Evolutionary conservation across 2,329 filamentous ascomycete genomes (phyloP).

Genomic region (Diaporthe destruens): DNA sequence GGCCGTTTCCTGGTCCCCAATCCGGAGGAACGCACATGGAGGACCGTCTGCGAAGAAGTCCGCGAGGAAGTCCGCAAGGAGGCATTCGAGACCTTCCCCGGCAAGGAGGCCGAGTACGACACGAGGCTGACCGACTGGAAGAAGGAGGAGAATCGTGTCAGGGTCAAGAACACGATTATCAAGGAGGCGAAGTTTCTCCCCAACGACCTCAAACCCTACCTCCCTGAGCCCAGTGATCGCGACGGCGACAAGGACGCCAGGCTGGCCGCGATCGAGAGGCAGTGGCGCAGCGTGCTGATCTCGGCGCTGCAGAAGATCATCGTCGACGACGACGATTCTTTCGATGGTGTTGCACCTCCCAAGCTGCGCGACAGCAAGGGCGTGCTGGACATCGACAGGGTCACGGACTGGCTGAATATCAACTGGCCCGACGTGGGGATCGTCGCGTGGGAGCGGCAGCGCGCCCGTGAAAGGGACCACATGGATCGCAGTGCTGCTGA

Average conservation of each 20-base stretch:
- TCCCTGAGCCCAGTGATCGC: slow-evolving; percentile 48
- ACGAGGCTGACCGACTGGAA: slow-evolving; percentile 57
- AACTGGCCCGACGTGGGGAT: slow-evolving; percentile 53
- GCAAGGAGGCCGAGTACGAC: slow-evolving; percentile 58
- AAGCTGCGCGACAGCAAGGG: slow-evolving; percentile 54
- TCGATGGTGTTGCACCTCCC: slow-evolving; percentile 49
- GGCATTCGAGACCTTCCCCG: slow-evolving; percentile 65
- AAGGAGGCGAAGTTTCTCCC: slow-evolving; percentile 55
- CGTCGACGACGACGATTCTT: slow-evolving; percentile 57
- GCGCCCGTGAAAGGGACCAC: slow-evolving; percentile 38
- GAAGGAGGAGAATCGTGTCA: slow-evolving; percentile 51
- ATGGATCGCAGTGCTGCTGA: slow-evolving; percentile 30
- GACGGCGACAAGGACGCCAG: slow-evolving; percentile 1
- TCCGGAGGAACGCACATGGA: slow-evolving; percentile 17
- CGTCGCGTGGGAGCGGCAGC: slow-evolving; percentile 44
- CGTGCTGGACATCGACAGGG: slow-evolving; percentile 57
- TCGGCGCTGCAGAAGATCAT: slow-evolving; percentile 64
- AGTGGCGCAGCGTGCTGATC: slow-evolving; percentile 52
- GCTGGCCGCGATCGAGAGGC: slow-evolving; percentile 41
- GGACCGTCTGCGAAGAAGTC: slow-evolving; percentile 58
- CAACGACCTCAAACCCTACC: slow-evolving; percentile 57
- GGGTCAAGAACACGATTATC: slow-evolving; percentile 38
- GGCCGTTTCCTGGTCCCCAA: slow-evolving; percentile 50
- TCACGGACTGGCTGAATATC: slow-evolving; percentile 56
- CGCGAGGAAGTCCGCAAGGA: slow-evolving; percentile 64